phyloP scores from a whole-genome alignment of 176 grass and related monocot species.

The Pontederia crassipes region DNA sequence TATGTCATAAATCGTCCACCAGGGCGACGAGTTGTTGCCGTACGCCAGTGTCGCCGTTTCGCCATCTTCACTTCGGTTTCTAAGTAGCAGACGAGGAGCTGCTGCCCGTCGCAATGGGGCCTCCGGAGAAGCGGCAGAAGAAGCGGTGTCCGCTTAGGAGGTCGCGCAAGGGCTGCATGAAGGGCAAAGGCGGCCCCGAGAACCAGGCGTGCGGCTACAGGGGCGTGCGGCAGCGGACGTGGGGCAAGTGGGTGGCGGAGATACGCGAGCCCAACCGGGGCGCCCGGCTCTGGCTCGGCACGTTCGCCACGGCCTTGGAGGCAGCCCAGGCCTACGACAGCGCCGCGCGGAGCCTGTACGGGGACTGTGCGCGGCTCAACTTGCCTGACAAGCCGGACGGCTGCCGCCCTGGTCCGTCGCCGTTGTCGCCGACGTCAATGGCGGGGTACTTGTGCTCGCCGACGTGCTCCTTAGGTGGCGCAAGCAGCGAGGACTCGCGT shows the following conservation, averaged over 20 bases:
- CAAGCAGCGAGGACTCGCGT: not conserved
- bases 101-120: not conserved
- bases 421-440: not conserved
- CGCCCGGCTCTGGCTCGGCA: conserved; percentile 22
- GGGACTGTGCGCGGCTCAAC: conserved; percentile 18
- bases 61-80: no score
- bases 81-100: no score
- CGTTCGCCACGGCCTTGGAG: conserved; percentile 11
- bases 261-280: conserved; percentile 21
- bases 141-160: conserved; percentile 9
- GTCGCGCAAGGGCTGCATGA: conserved; percentile 18
- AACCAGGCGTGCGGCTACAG: conserved; percentile 16
- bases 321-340: conserved; percentile 7
- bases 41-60: no score
- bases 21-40: no score
- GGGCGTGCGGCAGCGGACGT: conserved; percentile 19
- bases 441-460: no score
- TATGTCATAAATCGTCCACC: no score
- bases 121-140: not conserved
- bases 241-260: conserved; percentile 23
- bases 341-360: conserved; percentile 14
- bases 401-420: not conserved
- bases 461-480: not conserved
- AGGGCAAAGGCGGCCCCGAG: conserved; percentile 19
- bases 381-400: not conserved